phyloP scores from a whole-genome alignment of 2,329 filamentous ascomycete species.

The Pseudonectria buxi region DNA sequence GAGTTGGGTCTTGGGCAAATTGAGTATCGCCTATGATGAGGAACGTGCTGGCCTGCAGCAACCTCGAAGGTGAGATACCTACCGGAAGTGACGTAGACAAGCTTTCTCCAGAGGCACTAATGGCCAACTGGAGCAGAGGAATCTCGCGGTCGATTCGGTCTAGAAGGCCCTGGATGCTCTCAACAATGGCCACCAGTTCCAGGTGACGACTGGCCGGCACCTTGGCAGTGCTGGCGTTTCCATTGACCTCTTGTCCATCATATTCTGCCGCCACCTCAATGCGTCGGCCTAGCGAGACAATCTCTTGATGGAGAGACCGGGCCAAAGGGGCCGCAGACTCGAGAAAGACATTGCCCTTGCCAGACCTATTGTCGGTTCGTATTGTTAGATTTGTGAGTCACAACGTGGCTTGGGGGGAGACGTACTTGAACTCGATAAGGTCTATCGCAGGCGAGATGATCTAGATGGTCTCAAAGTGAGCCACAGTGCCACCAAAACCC shows the following conservation, averaged over 20 bases:
- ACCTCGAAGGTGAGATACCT: conserved; percentile 79
- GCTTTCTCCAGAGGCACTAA: conserved; percentile 86
- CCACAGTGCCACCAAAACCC: not conserved
- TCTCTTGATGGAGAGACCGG: conserved; percentile 75
- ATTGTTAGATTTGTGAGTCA: conserved; percentile 7
- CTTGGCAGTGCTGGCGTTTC: conserved; percentile 33
- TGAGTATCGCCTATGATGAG: conserved; percentile 80
- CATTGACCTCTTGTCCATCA: conserved; percentile 47
- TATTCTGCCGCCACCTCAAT: conserved; percentile 63
- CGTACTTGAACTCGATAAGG: conserved; percentile 81
- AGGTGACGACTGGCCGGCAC: conserved; percentile 40
- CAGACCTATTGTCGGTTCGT: conserved; percentile 36
- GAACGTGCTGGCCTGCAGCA: conserved; percentile 89
- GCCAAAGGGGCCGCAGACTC: conserved; percentile 81
- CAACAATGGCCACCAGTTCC: conserved; percentile 63
- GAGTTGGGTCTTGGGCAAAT: conserved; percentile 58
- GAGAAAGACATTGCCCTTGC: conserved; percentile 52
- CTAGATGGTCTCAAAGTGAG: conserved; percentile 29
- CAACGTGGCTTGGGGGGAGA: conserved; percentile 4
- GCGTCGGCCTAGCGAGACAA: conserved; percentile 69
- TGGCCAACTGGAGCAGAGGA: conserved; percentile 85
- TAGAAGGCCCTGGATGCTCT: conserved; percentile 69
- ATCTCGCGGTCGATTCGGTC: conserved; percentile 82
- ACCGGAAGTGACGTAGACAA: conserved; percentile 72
- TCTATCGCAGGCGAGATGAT: conserved; percentile 88